Evolutionary conservation across 169 alveolate genomes (phyloP).

Genomic region (Eimeria praecox): DNA sequence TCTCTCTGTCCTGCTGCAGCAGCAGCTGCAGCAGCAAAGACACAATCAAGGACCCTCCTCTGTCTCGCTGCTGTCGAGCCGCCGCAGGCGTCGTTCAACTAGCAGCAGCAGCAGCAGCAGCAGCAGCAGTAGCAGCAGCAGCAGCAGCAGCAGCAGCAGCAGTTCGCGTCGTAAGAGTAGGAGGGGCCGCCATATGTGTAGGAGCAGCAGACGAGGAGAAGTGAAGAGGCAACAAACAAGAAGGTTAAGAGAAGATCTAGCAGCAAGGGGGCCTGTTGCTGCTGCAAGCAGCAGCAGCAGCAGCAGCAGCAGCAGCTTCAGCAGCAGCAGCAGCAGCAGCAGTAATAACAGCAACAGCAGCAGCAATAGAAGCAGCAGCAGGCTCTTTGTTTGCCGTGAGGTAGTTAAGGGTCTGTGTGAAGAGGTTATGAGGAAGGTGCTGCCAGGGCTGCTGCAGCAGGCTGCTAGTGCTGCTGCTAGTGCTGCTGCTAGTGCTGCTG

Average conservation of each 20-base stretch:
- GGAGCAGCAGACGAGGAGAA: not conserved
- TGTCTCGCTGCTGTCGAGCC: not conserved
- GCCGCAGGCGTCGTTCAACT: slow-evolving; percentile 6
- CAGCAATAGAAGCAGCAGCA: not conserved
- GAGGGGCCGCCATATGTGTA: not conserved
- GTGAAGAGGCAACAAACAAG: not conserved
- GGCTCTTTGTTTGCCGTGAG: not conserved
- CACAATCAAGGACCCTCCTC: not conserved
- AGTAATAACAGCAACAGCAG: not conserved
- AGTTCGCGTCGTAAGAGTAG: not conserved
- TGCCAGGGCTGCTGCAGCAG: slow-evolving; percentile 19
- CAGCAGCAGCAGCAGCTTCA: not conserved
- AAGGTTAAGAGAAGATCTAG: not conserved
- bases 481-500: slow-evolving; percentile 22
- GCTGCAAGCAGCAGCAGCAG: not conserved
- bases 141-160: not conserved
- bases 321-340: not conserved
- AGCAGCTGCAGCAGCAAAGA: not conserved
- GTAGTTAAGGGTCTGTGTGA: not conserved
- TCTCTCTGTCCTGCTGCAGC: not conserved
- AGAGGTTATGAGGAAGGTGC: not conserved
- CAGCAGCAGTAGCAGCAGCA: not conserved
- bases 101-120: not conserved
- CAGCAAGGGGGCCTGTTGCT: not conserved
- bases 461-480: slow-evolving; percentile 26